Evolutionary conservation across 192 early-diverging fungal species (phyloP).

Genomic region (Cetraspora pellucida): DNA sequence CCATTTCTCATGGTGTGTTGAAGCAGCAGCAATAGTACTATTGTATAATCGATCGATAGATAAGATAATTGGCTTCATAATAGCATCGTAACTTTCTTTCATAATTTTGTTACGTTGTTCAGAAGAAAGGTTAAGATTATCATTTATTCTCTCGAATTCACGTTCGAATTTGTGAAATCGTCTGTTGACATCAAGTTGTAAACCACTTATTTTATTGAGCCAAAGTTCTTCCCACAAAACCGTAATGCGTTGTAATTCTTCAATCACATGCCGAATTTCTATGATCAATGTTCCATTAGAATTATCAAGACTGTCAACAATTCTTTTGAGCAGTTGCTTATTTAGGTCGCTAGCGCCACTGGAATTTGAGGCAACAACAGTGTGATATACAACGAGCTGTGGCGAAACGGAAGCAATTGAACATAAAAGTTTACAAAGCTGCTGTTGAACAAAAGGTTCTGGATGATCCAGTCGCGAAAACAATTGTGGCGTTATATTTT

Average conservation of each 20-base stretch:
- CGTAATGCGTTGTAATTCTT: constrained; percentile 68
- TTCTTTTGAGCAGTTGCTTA: constrained; percentile 42
- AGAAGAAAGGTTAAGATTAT: constrained; percentile 41
- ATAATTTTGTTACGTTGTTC: constrained; percentile 50
- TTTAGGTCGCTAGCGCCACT: constrained; percentile 44
- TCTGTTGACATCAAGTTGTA: constrained; percentile 60
- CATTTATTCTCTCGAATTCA: constrained; percentile 57
- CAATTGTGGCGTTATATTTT: constrained; percentile 72
- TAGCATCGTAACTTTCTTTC: constrained; percentile 53
- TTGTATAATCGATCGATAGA: constrained; percentile 58
- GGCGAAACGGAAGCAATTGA: constrained; percentile 64
- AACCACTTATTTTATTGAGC: constrained; percentile 63
- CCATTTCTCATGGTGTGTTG: constrained; percentile 69
- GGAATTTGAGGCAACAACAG: constrained; percentile 58
- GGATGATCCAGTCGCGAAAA: constrained; percentile 74
- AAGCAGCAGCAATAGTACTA: constrained; percentile 42
- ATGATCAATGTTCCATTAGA: constrained; percentile 49
- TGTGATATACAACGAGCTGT: constrained; percentile 68
- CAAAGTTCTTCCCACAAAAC: constrained; percentile 85
- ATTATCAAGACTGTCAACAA: constrained; percentile 43
- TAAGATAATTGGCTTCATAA: constrained; percentile 61
- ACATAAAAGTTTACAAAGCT: constrained; percentile 57
- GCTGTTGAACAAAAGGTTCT: constrained; percentile 52
- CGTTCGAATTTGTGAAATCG: constrained; percentile 57
- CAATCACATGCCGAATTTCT: constrained; percentile 58